Evolutionary conservation across 2,329 filamentous ascomycete genomes (phyloP), one percentile per base, ranked within the genome.

Genomic region (Verticillium alfalfae): DNA sequence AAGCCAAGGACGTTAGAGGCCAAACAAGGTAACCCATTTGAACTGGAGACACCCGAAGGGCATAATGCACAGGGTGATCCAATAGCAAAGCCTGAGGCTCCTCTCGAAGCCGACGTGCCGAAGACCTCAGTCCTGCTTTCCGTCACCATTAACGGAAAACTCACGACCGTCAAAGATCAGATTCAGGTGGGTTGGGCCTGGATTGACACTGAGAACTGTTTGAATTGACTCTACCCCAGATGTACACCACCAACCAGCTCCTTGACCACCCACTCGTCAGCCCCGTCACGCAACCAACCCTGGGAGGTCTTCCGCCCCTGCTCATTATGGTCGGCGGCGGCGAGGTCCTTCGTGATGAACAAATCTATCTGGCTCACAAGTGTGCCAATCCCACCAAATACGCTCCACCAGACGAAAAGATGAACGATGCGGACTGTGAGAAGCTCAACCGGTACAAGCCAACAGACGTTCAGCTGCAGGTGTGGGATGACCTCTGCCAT

Each of bases 401-500:
- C 68, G 84, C 89, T 0, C 91, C 91, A 0, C 81, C 84, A 0
- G 82, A 89, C 41, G 79, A 80, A 0, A 81, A 86, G 54, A 78
- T 95, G 63, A 81, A 88, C 38, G 84, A 88, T 41, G 80, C 83
- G 63, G 88, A 88, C 34, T 81, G 82, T 22, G 81, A 83, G 4
- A 75, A 81, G 13, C 70, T 95, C 16, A 78, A 81, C 39, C 87
- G 83, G 64, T 96, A 92, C 73, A 86, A 87, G 62, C 91, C 93
- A 0, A 99, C 95, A 0, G 86, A 96, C 68, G 94, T 98, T 0
- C 93, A 97, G 71, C 82, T 99, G 2, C 95, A 98, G 72, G 89
- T 98, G 1, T 98, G 94, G 93, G 94, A 98, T 62, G 91, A 97
- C 68, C 79, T 98, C 2, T 98, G 95, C 69, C 94, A 98, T 71